phyloP scores from a whole-genome alignment of 805 yeast species.

The Scheffersomyces stipitis region DNA sequence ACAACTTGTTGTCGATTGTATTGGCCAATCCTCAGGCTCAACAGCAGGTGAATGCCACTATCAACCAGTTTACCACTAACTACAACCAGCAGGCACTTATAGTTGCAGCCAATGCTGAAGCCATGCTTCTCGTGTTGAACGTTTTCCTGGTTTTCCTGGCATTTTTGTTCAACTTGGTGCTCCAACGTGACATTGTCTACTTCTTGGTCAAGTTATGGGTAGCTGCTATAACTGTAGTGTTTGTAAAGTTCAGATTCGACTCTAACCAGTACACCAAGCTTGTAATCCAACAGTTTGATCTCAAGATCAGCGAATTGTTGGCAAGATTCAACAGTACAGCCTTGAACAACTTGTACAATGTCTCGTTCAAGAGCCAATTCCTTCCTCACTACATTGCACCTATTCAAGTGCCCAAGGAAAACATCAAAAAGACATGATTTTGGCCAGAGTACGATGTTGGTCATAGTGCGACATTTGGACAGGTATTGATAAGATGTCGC shows the following conservation, averaged over 20 bases:
- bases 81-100: slow-evolving; percentile 37
- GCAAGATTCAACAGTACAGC: slow-evolving; percentile 8
- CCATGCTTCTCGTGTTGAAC: slow-evolving; percentile 23
- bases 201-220: slow-evolving; percentile 38
- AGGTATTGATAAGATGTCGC: too few species aligned
- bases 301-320: slow-evolving; percentile 30
- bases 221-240: slow-evolving; percentile 25
- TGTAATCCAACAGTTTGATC: slow-evolving; percentile 47
- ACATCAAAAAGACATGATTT: too few species aligned
- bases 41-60: slow-evolving; percentile 26
- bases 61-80: slow-evolving; percentile 28
- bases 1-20: slow-evolving; percentile 25
- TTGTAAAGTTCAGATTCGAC: slow-evolving; percentile 36
- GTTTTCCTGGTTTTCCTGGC: slow-evolving; percentile 26
- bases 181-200: slow-evolving; percentile 20
- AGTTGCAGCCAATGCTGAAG: slow-evolving; percentile 39
- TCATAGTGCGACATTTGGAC: too few species aligned
- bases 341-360: slow-evolving; percentile 16
- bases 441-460: too few species aligned
- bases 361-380: slow-evolving; percentile 15
- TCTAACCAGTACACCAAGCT: slow-evolving; percentile 31
- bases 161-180: slow-evolving; percentile 20
- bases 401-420: slow-evolving; percentile 21
- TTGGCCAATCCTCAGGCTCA: slow-evolving; percentile 34
- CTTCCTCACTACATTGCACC: slow-evolving; percentile 17